These are phyloP conservation scores for Penicillium tannophilum DNA, from an alignment of 495 filamentous ascomycete genomes.

Conservation along the genomic window DNA sequence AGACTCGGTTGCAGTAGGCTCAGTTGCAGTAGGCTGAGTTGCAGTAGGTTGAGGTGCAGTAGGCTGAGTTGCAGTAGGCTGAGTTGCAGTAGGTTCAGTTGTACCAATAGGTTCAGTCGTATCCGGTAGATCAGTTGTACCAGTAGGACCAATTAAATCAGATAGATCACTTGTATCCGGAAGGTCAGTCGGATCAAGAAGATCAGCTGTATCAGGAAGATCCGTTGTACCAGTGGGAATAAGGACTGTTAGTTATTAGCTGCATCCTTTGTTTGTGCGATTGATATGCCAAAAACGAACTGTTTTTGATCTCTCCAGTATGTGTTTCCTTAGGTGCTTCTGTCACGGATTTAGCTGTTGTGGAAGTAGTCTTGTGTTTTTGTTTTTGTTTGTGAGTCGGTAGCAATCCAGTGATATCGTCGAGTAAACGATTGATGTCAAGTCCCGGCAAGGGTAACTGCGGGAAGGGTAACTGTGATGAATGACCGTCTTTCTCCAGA, in stretches of 20 bases:
- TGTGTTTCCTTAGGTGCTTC: neutral
- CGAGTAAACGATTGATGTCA: conserved; percentile 21
- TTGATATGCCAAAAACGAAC: neutral
- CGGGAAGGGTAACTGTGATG: conserved; percentile 41
- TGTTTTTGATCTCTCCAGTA: neutral
- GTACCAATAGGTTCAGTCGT: neutral
- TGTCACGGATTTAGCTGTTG: neutral
- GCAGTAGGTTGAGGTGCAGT: too few relatives aligned
- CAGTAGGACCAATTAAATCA: too few relatives aligned
- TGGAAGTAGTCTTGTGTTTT: neutral
- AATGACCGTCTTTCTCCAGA: conserved; percentile 47
- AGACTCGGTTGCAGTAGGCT: too few relatives aligned
- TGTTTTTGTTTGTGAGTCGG: neutral
- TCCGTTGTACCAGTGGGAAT: conserved; percentile 3
- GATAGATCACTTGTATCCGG: neutral
- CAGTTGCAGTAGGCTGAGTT: too few relatives aligned
- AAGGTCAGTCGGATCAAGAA: neutral
- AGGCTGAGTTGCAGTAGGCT: too few relatives aligned
- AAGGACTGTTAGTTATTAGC: conserved; percentile 13
- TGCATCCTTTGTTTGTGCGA: neutral
- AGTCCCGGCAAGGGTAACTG: conserved; percentile 35
- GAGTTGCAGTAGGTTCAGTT: too few relatives aligned
- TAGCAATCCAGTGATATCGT: conserved; percentile 30
- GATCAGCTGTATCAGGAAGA: neutral
- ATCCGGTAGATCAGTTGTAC: neutral